Conservation (phyloP, 805 yeast species). For the Pichia manshurica region DNA sequence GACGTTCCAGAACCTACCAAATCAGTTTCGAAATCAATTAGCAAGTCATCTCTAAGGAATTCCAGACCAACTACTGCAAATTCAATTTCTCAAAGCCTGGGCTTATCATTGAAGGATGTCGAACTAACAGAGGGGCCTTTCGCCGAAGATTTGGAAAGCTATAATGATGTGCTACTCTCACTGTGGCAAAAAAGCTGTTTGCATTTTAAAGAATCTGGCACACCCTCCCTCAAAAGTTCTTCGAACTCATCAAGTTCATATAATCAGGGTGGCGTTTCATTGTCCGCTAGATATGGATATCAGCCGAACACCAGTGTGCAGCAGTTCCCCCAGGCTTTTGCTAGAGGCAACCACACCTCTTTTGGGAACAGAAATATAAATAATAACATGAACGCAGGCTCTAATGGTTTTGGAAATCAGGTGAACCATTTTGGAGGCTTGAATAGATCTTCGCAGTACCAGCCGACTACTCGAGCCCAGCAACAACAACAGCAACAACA, state of each 20-base stretch:
- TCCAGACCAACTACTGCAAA: not conserved
- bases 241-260: not conserved
- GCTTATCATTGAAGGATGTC: constrained; percentile 1
- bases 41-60: not conserved
- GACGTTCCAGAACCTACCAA: not conserved
- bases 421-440: constrained; percentile 7
- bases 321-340: constrained; percentile 1
- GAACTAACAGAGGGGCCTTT: constrained; percentile 4
- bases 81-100: constrained; percentile 6
- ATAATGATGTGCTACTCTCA: constrained; percentile 6
- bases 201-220: not conserved
- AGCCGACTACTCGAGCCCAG: constrained; percentile 30
- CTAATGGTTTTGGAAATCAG: not conserved
- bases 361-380: constrained; percentile 5
- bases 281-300: constrained; percentile 6
- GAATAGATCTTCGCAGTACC: constrained; percentile 12
- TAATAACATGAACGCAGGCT: not conserved
- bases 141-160: constrained; percentile 6
- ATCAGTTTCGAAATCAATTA: constrained; percentile 1
- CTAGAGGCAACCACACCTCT: constrained; percentile 8
- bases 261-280: not conserved
- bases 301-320: not conserved
- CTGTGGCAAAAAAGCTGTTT: constrained; percentile 16
- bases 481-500: constrained; percentile 17
- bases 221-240: not conserved